phyloP scores from a whole-genome alignment of 345 rosid genomes.

The Gossypium arboreum region DNA sequence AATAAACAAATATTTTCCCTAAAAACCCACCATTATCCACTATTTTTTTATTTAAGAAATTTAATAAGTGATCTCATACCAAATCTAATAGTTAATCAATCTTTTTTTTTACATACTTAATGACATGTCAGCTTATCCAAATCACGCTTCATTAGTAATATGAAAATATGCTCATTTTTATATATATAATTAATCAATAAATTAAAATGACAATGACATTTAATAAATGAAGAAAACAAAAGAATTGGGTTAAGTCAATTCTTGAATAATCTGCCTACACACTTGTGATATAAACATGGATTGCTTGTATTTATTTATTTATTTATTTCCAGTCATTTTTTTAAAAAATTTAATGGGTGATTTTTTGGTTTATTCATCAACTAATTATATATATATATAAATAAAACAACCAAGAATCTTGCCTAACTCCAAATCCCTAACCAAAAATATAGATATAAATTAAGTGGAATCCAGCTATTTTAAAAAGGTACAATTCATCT shows the following conservation, averaged over 20 bases:
- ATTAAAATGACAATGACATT: constrained; percentile 20
- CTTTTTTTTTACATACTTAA: too few species aligned
- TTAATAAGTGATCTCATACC: not conserved
- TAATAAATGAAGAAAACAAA: not conserved
- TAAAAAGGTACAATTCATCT: not conserved
- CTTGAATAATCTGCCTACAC: constrained; percentile 18
- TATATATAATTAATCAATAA: not conserved
- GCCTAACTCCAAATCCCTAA: constrained; percentile 12
- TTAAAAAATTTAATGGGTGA: not conserved
- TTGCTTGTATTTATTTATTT: not conserved
- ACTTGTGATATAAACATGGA: not conserved
- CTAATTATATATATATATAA: not conserved
- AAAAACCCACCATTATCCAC: not conserved
- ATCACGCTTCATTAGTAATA: not conserved
- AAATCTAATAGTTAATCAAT: not conserved
- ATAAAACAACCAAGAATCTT: not conserved
- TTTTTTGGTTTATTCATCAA: constrained; percentile 22
- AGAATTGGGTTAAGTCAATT: constrained; percentile 20
- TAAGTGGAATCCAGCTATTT: too few species aligned
- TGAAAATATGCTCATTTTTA: too few species aligned
- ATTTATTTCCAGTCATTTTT: too few species aligned
- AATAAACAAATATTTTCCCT: not conserved
- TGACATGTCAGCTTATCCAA: not conserved
- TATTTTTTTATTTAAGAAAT: not conserved
- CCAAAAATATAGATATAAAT: not conserved